These are phyloP conservation scores for Penicillium samsonianum DNA, from an alignment of 495 filamentous ascomycete species.

Conservation along the genomic window DNA sequence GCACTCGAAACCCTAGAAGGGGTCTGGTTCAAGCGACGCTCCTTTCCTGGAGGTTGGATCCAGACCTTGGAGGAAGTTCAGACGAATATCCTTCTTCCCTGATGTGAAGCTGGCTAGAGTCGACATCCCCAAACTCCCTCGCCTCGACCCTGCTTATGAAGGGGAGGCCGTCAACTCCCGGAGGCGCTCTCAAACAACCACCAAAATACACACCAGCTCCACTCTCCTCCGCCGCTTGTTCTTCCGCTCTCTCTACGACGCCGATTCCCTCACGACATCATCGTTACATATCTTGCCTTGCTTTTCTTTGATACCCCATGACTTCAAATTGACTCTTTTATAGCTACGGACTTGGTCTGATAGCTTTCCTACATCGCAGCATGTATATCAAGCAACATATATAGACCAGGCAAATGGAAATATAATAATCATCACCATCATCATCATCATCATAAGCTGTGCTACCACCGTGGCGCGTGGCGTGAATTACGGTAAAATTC, in stretches of 20 bases:
- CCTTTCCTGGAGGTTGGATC: conserved; percentile 43
- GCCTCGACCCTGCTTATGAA: background rate
- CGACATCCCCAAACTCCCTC: background rate
- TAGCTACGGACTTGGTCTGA: background rate
- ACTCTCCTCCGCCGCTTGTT: too few species aligned
- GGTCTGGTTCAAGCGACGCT: conserved; percentile 41
- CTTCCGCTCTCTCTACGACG: too few species aligned
- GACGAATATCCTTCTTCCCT: conserved; percentile 38
- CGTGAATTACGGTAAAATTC: too few species aligned
- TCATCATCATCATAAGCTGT: too few species aligned
- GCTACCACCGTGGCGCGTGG: too few species aligned
- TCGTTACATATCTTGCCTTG: background rate
- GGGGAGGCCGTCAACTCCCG: too few species aligned
- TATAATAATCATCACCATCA: background rate
- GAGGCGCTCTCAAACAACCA: too few species aligned
- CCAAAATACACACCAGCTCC: background rate
- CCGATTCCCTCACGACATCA: background rate
- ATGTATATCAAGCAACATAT: conserved; percentile 3
- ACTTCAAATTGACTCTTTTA: background rate
- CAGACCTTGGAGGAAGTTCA: conserved; percentile 43
- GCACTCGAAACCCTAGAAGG: conserved; percentile 37
- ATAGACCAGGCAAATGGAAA: background rate
- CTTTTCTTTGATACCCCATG: conserved; percentile 4
- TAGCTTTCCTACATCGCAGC: background rate
- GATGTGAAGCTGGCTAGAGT: background rate